Base-by-base conservation (phyloP, 768 basidiomycete genomes). In the Hypholoma sublateritium region DNA sequence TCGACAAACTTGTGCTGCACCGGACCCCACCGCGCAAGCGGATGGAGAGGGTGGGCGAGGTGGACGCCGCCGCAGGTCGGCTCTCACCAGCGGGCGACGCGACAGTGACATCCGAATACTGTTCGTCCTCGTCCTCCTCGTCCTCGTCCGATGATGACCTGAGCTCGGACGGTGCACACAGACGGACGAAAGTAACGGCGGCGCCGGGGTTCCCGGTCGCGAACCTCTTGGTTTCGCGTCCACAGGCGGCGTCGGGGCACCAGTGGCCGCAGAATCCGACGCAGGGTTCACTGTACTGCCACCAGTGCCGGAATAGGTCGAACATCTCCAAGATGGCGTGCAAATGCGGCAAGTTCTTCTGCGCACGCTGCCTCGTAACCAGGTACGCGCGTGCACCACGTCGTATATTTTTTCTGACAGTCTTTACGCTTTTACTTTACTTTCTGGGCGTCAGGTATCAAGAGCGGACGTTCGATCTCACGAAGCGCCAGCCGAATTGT, bases 361-460 rank as follows among this genome's bases (percentile, higher is more conserved):
- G 59, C 14, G 36, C 41, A 2, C 57, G 57, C 8, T 69, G 68
- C 53, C 39, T 65, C 6, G 25, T 53, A 3, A 6, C 43, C 3
- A 61, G 68, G 70, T 68, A 59, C 8, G 60, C 42, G 5, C 21
- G 2, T 32, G 6, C 14, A 47, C 32, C 34, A 57, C 14, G 7
- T 36, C 13, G 22, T 39, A 37, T 57, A 8, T 12, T 28, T 16
- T 19, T 22, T 16, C 11, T 14, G n/a, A 24, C 25, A 9, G n/a
- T n/a, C 3, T 52, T 28, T 42, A 36, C n/a, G n/a, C n/a, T n/a
- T 21, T 34, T 14, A 39, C 28, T 35, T 8, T 52, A 14, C 24
- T 41, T 54, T 28, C 28, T 22, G 14, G 5, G 11, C 12, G 39
- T 49, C 39, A 75, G 74, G 37, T 74, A 74, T 55, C 65, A 63